Conservation (phyloP, 2,329 filamentous ascomycete genomes). For the Epicoccum nigrum region DNA sequence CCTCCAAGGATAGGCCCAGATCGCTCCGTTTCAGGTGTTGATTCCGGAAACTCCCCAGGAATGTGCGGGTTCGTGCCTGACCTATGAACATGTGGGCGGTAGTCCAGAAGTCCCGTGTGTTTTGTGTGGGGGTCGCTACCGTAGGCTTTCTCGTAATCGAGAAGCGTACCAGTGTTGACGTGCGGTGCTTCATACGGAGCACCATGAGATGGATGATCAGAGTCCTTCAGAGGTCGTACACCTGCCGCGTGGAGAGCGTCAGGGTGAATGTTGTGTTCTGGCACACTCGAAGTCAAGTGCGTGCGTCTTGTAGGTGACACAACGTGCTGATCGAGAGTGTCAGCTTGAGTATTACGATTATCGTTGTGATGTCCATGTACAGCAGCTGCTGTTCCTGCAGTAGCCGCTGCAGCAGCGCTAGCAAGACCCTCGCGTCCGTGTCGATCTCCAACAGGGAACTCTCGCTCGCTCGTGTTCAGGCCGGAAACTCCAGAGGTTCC, state of each 20-base stretch:
- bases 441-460: slow-evolving; percentile 19
- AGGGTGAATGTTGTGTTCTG: slow-evolving; percentile 15
- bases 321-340: background rate
- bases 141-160: slow-evolving; percentile 15
- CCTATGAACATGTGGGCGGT: slow-evolving; percentile 28
- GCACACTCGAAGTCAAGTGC: slow-evolving; percentile 9
- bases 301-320: slow-evolving; percentile 10
- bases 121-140: slow-evolving; percentile 12
- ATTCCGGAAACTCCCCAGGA: slow-evolving; percentile 42
- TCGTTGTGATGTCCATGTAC: background rate
- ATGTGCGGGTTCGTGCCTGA: slow-evolving; percentile 46
- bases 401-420: slow-evolving; percentile 37
- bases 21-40: slow-evolving; percentile 37
- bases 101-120: slow-evolving; percentile 13
- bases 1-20: slow-evolving; percentile 30
- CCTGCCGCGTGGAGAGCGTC: slow-evolving; percentile 14
- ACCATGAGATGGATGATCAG: slow-evolving; percentile 3
- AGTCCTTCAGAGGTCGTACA: slow-evolving; percentile 4
- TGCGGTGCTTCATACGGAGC: slow-evolving; percentile 11
- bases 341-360: background rate
- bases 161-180: slow-evolving; percentile 11
- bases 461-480: slow-evolving; percentile 10
- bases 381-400: slow-evolving; percentile 10
- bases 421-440: slow-evolving; percentile 37
- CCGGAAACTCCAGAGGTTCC: background rate